Conservation (phyloP, 2,329 filamentous ascomycete species). For the Arthrobotrys iridis region DNA sequence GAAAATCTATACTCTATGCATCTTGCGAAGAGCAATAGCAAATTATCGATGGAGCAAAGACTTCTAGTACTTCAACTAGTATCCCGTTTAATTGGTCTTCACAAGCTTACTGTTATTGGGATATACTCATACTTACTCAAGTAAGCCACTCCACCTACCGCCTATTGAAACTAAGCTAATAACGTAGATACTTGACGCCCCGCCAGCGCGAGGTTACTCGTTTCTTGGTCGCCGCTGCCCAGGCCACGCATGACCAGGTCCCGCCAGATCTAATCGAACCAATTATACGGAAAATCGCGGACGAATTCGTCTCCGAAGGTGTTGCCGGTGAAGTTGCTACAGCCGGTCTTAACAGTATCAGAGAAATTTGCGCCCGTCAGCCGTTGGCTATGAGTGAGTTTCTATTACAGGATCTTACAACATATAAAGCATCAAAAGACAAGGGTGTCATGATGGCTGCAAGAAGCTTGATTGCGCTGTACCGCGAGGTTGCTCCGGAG, state of each 20-base stretch:
- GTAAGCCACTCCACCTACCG: constrained; percentile 42
- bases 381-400: constrained; percentile 97
- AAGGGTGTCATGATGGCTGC: constrained; percentile 99
- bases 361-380: constrained; percentile 91
- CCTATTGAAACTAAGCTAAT: background rate
- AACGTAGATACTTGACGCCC: constrained; percentile 76
- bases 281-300: constrained; percentile 91
- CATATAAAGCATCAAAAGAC: constrained; percentile 97
- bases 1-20: constrained; percentile 91
- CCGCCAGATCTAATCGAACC: constrained; percentile 93
- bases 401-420: constrained; percentile 91
- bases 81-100: constrained; percentile 87
- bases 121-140: constrained; percentile 98
- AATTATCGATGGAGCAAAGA: constrained; percentile 86
- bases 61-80: constrained; percentile 90
- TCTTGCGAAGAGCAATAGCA: constrained; percentile 84
- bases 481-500: constrained; percentile 88
- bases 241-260: constrained; percentile 88
- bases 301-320: constrained; percentile 97
- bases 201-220: constrained; percentile 90
- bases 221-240: constrained; percentile 89
- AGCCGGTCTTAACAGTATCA: constrained; percentile 91
- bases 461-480: constrained; percentile 87
- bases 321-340: constrained; percentile 89
- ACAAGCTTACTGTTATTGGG: constrained; percentile 87